Conservation (phyloP, 768 basidiomycete genomes). For the Serendipita indica region DNA sequence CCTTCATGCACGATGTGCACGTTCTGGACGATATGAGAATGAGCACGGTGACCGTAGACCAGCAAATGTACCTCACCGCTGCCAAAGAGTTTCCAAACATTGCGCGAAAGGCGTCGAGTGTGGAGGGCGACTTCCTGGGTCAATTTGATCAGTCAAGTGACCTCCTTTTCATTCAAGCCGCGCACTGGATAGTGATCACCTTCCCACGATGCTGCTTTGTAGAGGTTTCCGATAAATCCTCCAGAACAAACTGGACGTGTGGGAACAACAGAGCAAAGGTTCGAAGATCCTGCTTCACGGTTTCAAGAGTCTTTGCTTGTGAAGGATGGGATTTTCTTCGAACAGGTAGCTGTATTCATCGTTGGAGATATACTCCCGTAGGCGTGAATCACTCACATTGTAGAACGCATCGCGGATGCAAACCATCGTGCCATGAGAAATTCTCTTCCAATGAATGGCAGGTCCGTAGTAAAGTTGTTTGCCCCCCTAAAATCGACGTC, state of each 20-base stretch:
- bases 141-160: background rate
- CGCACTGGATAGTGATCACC: slow-evolving; percentile 35
- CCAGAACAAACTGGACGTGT: slow-evolving; percentile 50
- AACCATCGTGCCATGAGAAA: slow-evolving; percentile 64
- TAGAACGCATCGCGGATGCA: slow-evolving; percentile 81
- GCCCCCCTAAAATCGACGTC: slow-evolving; percentile 35
- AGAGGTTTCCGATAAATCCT: slow-evolving; percentile 32
- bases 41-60: background rate
- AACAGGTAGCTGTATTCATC: slow-evolving; percentile 49
- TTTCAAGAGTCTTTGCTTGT: slow-evolving; percentile 42
- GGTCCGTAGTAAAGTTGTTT: slow-evolving; percentile 54
- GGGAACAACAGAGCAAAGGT: slow-evolving; percentile 59
- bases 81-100: background rate
- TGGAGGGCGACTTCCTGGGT: slow-evolving; percentile 41
- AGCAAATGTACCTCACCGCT: slow-evolving; percentile 34
- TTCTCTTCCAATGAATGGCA: slow-evolving; percentile 59
- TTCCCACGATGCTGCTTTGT: slow-evolving; percentile 26
- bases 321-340: slow-evolving; percentile 58
- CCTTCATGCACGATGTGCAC: slow-evolving; percentile 45
- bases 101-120: slow-evolving; percentile 46
- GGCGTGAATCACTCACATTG: slow-evolving; percentile 38
- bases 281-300: slow-evolving; percentile 59
- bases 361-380: slow-evolving; percentile 9
- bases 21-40: slow-evolving; percentile 31
- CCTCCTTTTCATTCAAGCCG: background rate